Conservation (phyloP, 495 filamentous ascomycete genomes). For the Aspergillus taichungensis region DNA sequence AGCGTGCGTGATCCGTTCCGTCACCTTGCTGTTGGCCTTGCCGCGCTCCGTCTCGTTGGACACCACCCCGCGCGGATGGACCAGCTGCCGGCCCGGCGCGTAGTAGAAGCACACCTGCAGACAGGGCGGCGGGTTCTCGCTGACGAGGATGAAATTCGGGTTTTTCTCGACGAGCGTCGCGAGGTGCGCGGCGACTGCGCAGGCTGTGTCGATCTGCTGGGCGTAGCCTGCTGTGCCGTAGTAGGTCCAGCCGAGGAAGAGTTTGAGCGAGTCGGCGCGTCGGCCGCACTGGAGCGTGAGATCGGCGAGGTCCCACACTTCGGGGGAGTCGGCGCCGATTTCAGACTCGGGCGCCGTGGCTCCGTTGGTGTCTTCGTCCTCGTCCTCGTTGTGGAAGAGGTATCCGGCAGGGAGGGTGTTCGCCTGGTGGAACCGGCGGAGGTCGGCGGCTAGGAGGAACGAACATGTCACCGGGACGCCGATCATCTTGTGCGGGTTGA, state of each 20-base stretch:
- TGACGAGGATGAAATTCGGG: constrained; percentile 60
- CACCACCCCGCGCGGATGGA: constrained; percentile 24
- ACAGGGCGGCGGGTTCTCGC: constrained; percentile 72
- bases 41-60: constrained; percentile 33
- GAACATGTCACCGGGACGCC: constrained; percentile 84
- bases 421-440: constrained; percentile 64
- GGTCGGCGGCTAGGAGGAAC: constrained; percentile 71
- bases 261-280: constrained; percentile 74
- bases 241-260: constrained; percentile 82
- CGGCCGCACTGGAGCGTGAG: constrained; percentile 89
- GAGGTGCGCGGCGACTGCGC: constrained; percentile 56
- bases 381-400: constrained; percentile 60
- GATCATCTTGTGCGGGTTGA: constrained; percentile 97
- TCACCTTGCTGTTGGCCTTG: constrained; percentile 62
- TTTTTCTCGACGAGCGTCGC: constrained; percentile 44
- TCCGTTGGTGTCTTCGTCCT: constrained; percentile 8
- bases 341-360: constrained; percentile 15
- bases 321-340: constrained; percentile 31
- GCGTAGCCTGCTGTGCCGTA: constrained; percentile 62
- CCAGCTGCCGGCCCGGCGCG: constrained; percentile 46
- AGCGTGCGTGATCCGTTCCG: constrained; percentile 52
- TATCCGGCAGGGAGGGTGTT: constrained; percentile 86
- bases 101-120: constrained; percentile 95
- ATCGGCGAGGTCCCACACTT: constrained; percentile 87
- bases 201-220: constrained; percentile 58